Percentiles rank a stretch among this genome's conserved stretches.
Conservation (phyloP, 2,329 filamentous ascomycete species). For the Coleophoma cylindrospora region DNA sequence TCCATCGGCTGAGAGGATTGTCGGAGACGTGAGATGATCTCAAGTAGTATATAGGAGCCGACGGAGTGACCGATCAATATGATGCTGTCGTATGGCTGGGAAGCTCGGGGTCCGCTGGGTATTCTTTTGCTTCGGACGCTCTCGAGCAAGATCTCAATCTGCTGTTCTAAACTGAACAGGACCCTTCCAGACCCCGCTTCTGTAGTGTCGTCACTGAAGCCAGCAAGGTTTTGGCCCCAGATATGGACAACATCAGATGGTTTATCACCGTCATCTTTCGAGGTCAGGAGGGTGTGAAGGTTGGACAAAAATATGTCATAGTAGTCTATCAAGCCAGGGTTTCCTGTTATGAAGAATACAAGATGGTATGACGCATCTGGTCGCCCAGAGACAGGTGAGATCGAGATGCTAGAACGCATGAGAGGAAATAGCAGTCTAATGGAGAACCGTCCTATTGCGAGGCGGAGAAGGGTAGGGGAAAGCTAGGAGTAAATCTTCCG, state of each 20-base stretch:
- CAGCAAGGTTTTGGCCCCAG: constrained; percentile 51
- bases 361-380: constrained; percentile 29
- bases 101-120: constrained; percentile 22
- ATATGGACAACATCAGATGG: constrained; percentile 35
- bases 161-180: constrained; percentile 43
- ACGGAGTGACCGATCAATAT: constrained; percentile 72
- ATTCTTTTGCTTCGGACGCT: constrained; percentile 15
- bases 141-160: constrained; percentile 33
- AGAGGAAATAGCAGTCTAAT: neutral
- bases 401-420: neutral
- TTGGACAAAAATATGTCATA: constrained; percentile 62
- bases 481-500: too few species aligned
- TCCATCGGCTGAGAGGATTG: neutral
- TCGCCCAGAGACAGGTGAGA: neutral
- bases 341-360: constrained; percentile 71
- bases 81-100: constrained; percentile 47
- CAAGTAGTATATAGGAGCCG: constrained; percentile 66
- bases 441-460: constrained; percentile 2
- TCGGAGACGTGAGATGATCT: constrained; percentile 47
- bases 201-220: constrained; percentile 44
- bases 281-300: constrained; percentile 46
- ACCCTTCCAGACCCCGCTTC: constrained; percentile 39
- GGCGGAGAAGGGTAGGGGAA: too few species aligned
- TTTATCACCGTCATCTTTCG: constrained; percentile 16
- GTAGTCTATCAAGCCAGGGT: constrained; percentile 71